Evolutionary conservation across 805 yeast genomes (phyloP).

Genomic region (Saturnispora zaruensis): DNA sequence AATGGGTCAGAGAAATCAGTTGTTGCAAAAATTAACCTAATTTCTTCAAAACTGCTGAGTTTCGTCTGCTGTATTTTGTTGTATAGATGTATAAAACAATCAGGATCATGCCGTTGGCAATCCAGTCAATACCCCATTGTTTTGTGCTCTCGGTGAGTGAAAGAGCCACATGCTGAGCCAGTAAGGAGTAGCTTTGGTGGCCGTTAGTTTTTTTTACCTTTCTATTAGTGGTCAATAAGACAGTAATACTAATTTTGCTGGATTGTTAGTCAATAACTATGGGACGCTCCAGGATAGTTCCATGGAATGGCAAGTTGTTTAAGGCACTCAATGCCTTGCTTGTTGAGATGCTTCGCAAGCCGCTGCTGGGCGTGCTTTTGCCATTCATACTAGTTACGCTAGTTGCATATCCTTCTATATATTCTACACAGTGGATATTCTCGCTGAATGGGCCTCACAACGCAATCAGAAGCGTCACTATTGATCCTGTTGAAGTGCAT

Average conservation of each 20-base stretch:
- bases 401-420: constrained; percentile 1
- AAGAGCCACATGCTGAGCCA: background rate
- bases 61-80: background rate
- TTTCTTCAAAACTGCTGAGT: too few species aligned
- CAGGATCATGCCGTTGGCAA: background rate
- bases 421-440: background rate
- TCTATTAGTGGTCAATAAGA: background rate
- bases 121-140: background rate
- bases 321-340: background rate
- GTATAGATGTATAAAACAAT: background rate
- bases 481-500: background rate
- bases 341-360: background rate
- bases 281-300: background rate
- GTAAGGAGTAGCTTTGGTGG: background rate
- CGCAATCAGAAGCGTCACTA: background rate
- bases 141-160: background rate
- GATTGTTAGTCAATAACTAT: background rate
- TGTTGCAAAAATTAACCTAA: constrained; percentile 42
- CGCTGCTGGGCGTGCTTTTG: background rate
- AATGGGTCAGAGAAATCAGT: constrained; percentile 88
- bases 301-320: background rate
- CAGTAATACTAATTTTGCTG: background rate
- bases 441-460: background rate
- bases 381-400: background rate
- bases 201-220: background rate